A percentile compares a stretch with the other conserved stretches of the same genome.
These are phyloP conservation scores for Arachis hypogaea DNA, from an alignment of 306 rosid genomes.

Conservation along the genomic window DNA sequence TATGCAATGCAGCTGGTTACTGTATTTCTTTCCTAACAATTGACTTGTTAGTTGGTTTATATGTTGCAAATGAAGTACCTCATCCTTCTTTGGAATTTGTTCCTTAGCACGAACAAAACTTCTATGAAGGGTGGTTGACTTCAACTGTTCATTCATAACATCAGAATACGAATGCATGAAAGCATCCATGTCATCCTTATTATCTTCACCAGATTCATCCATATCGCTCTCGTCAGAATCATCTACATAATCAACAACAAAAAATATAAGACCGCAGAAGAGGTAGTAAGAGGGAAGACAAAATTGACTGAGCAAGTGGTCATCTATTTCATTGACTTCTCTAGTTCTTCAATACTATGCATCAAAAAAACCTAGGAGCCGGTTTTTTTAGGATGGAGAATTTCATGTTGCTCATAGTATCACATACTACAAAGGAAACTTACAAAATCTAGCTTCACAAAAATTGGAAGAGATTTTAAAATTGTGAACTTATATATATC, in stretches of 20 bases:
- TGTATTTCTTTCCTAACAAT: slow-evolving; percentile 15
- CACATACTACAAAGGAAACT: slow-evolving; percentile 18
- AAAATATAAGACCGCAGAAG: slow-evolving; percentile 26
- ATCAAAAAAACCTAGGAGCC: slow-evolving; percentile 16
- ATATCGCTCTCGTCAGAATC: slow-evolving; percentile 67
- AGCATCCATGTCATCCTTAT: slow-evolving; percentile 49
- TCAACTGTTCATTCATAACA: slow-evolving; percentile 70
- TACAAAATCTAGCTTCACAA: slow-evolving; percentile 21
- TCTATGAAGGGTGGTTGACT: slow-evolving; percentile 70
- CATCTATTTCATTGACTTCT: slow-evolving; percentile 27
- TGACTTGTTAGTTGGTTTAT: slow-evolving; percentile 4
- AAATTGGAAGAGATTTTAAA: neutral
- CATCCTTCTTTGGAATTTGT: slow-evolving; percentile 65
- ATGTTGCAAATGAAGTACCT: slow-evolving; percentile 55
- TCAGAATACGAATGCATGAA: slow-evolving; percentile 79
- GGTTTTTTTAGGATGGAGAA: slow-evolving; percentile 11
- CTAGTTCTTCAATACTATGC: slow-evolving; percentile 15
- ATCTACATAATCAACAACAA: slow-evolving; percentile 52
- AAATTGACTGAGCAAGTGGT: neutral
- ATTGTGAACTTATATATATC: too few species aligned
- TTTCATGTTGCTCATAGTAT: slow-evolving; percentile 19
- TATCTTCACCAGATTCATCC: slow-evolving; percentile 49
- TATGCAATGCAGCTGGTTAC: neutral
- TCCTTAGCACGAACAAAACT: slow-evolving; percentile 85
- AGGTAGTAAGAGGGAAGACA: slow-evolving; percentile 16